These are phyloP conservation scores for Aureobasidium mangrovei DNA, from an alignment of 2,329 filamentous ascomycete genomes.

Conservation along the genomic window DNA sequence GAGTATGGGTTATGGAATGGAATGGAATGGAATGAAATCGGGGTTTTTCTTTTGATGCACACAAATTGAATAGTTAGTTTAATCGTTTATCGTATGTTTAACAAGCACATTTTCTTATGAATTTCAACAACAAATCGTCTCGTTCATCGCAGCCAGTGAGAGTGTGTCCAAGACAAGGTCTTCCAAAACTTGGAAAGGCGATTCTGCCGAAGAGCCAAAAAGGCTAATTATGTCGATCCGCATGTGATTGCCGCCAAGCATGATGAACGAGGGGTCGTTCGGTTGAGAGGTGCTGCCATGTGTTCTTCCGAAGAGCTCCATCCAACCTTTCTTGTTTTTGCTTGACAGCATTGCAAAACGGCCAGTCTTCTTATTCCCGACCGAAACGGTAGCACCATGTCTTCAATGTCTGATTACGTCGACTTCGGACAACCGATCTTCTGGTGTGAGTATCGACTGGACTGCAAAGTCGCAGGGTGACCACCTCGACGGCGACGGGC, in stretches of 20 bases:
- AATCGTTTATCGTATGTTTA: background rate
- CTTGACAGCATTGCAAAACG: background rate
- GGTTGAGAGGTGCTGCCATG: slow-evolving; percentile 7
- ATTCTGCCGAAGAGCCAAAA: too few species aligned
- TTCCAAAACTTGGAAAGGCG: too few species aligned
- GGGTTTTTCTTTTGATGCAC: background rate
- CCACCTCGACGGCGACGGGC: slow-evolving; percentile 6
- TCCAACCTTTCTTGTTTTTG: background rate
- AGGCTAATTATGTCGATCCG: background rate
- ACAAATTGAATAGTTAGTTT: slow-evolving; percentile 10
- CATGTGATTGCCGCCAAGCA: slow-evolving; percentile 7
- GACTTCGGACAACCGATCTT: slow-evolving; percentile 40
- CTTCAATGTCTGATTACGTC: slow-evolving; percentile 19
- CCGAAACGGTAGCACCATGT: background rate
- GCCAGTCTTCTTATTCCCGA: background rate
- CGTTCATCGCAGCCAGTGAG: too few species aligned
- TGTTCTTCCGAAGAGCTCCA: background rate
- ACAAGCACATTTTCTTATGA: background rate
- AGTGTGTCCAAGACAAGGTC: too few species aligned
- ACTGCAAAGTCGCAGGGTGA: slow-evolving; percentile 17
- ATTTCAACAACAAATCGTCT: too few species aligned
- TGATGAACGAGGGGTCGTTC: background rate
- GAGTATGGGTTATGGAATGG: too few species aligned
- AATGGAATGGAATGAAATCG: background rate
- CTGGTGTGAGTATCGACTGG: slow-evolving; percentile 33